phyloP scores from a whole-genome alignment of 805 yeast species.

The Yarrowia sp. region DNA sequence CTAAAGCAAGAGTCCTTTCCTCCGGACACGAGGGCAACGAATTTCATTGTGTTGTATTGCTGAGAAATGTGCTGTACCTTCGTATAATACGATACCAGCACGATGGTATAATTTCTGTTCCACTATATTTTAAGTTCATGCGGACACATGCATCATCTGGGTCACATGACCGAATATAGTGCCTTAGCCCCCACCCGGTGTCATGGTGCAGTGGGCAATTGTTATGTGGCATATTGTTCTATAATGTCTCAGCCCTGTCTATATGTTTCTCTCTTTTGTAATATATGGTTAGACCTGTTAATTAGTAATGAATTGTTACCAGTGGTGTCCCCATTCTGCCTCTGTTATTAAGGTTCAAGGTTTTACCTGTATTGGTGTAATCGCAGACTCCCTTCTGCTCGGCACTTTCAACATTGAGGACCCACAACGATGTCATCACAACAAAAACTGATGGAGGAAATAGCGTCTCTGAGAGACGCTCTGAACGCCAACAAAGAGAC shows the following conservation, averaged over 20 bases:
- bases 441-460: constrained; percentile 21
- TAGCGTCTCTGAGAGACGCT: constrained; percentile 2
- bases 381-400: not conserved
- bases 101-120: no score
- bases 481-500: constrained; percentile 10
- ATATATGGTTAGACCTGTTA: no score
- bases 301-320: no score
- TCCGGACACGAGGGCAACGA: constrained; percentile 88
- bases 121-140: no score
- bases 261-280: no score
- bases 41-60: constrained; percentile 59
- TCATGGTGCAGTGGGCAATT: no score
- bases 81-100: no score
- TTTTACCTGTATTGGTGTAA: not conserved
- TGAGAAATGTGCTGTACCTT: not conserved
- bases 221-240: no score
- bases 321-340: not conserved
- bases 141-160: no score
- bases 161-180: no score
- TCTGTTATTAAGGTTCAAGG: not conserved
- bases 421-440: not conserved
- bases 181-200: no score
- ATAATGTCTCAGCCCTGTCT: no score
- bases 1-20: constrained; percentile 96
- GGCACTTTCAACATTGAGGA: not conserved